phyloP scores from a whole-genome alignment of 768 basidiomycete species.

The Lentinula raphanica region DNA sequence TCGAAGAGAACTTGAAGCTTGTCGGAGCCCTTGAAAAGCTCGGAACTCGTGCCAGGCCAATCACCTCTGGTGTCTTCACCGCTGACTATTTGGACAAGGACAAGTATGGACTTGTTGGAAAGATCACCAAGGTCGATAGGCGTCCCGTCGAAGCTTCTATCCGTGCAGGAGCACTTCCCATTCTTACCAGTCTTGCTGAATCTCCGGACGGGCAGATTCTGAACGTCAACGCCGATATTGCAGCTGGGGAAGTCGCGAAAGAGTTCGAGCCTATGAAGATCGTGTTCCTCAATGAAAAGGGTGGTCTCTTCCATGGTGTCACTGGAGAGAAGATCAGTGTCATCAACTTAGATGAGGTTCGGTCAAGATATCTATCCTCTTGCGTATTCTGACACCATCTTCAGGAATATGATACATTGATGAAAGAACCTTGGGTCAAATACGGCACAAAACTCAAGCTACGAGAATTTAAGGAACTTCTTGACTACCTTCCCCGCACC shows the following conservation, averaged over 20 bases:
- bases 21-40: constrained; percentile 89
- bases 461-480: constrained; percentile 97
- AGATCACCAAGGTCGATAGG: constrained; percentile 93
- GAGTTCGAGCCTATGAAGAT: constrained; percentile 98
- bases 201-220: constrained; percentile 95
- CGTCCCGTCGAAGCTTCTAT: constrained; percentile 96
- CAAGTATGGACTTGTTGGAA: constrained; percentile 94
- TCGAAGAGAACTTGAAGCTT: constrained; percentile 95
- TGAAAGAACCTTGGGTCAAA: constrained; percentile 99
- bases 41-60: constrained; percentile 94
- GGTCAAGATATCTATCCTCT: constrained; percentile 9
- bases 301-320: constrained; percentile 95
- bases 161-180: constrained; percentile 91
- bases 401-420: constrained; percentile 90
- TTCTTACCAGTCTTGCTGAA: constrained; percentile 92
- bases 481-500: constrained; percentile 95
- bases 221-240: constrained; percentile 98
- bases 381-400: constrained; percentile 2
- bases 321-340: constrained; percentile 94
- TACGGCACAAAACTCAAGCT: constrained; percentile 98
- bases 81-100: constrained; percentile 93
- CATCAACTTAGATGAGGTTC: constrained; percentile 94
- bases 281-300: constrained; percentile 94
- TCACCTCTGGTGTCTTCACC: constrained; percentile 96
- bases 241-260: constrained; percentile 95